Evolutionary conservation across 2,329 filamentous ascomycete genomes (phyloP), one percentile per base, ranked within the genome.

Genomic region (Amylocarpus encephaloides): DNA sequence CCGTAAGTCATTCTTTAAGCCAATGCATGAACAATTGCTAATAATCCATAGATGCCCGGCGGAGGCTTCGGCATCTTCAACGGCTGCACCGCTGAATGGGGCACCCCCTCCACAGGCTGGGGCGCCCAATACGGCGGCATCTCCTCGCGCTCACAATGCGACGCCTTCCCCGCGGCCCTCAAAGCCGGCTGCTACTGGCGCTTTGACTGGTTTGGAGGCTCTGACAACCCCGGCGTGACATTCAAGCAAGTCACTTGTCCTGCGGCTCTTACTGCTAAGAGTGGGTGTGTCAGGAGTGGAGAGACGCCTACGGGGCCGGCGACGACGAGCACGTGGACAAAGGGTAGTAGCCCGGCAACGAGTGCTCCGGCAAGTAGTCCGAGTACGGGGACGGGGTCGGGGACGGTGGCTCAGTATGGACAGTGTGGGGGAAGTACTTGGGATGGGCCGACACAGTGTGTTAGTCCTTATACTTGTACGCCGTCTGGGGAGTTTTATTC

Each of bases 31-130:
- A 36, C 30, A n/a, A 40, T 7, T 32, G 77, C 81, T 2, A 79
- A 80, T 16, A 79, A 22, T 26, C 29, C n/a, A 15, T 77, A 26
- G 66, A 76, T 78, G 33, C 75, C 75, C 3, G 78, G 78, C 19
- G 78, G 79, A 50, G 79, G 79, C 34, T 73, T 76, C 26, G 79
- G 79, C 41, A 70, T 74, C 53, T 80, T 74, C 61, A 73, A 79
- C 53, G 78, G 72, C 38, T 80, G 77, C 64, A 69, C 66, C 0
- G 64, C 67, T 6, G 68, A 80, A 67, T 80, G 73, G 60, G 71
- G 71, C 22, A 65, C 68, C 11, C 67, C 68, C 1, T 58, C 68
- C 0, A 62, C 65, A 1, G 67, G 71, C 34, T 73, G 72, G 70
- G 75, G 74, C 13, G 64, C 65, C 9, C 68, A 70, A 53, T 78